These are phyloP conservation scores for Salix koriyanagi DNA, from an alignment of 345 rosid species.

Conservation along the genomic window DNA sequence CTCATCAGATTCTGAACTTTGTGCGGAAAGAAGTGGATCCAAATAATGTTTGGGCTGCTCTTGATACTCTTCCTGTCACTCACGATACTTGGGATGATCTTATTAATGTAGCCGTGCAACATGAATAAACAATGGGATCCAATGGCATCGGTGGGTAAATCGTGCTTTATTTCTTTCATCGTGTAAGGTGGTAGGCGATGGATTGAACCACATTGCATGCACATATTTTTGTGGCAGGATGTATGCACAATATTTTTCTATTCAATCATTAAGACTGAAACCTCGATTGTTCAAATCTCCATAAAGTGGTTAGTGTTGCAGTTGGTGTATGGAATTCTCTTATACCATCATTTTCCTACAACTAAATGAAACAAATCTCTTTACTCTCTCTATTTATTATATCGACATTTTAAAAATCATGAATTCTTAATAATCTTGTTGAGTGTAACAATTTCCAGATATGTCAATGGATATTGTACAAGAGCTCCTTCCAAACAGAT, in stretches of 20 bases:
- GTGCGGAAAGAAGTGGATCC: no score
- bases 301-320: no score
- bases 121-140: constrained; percentile 78
- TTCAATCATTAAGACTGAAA: no score
- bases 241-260: no score
- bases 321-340: no score
- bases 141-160: constrained; percentile 49
- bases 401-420: no score
- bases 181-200: no score
- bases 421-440: neutral
- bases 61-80: constrained; percentile 61
- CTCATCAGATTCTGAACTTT: no score
- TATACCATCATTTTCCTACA: no score
- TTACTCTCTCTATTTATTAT: neutral
- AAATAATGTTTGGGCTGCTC: constrained; percentile 23
- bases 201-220: neutral
- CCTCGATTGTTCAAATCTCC: no score
- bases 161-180: neutral
- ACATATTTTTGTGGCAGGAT: neutral
- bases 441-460: constrained; percentile 41
- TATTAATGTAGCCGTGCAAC: constrained; percentile 40
- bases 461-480: constrained; percentile 74
- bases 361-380: neutral
- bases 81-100: constrained; percentile 18
- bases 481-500: constrained; percentile 80